Percentiles rank a stretch among this genome's conserved stretches.
phyloP scores from a whole-genome alignment of 176 grass and related monocot species.

The Oryza meridionalis region DNA sequence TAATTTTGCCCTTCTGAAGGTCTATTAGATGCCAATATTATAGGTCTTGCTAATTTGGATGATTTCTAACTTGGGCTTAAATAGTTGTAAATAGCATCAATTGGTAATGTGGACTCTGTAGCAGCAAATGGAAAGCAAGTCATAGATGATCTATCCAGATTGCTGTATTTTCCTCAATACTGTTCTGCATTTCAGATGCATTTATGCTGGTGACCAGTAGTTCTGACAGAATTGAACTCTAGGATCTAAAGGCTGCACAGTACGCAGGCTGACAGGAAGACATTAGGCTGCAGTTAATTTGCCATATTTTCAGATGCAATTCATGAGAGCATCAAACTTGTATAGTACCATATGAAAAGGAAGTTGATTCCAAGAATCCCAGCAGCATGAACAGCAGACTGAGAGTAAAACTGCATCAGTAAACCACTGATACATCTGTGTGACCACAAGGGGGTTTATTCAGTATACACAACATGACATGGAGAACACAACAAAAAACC shows the following conservation, averaged over 20 bases:
- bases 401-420: neutral
- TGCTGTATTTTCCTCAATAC: neutral
- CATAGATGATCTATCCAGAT: neutral
- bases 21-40: neutral
- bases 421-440: constrained; percentile 4
- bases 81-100: constrained; percentile 40
- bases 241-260: constrained; percentile 10
- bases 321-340: neutral
- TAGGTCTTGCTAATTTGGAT: neutral
- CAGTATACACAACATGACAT: constrained; percentile 14
- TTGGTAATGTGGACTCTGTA: neutral
- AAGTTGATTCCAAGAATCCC: neutral
- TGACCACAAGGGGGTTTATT: neutral
- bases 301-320: neutral
- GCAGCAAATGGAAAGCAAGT: constrained; percentile 6
- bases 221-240: constrained; percentile 19
- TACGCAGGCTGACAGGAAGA: neutral
- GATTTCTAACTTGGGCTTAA: constrained; percentile 24
- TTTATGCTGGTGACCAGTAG: constrained; percentile 4
- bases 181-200: constrained; percentile 1
- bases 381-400: constrained; percentile 14
- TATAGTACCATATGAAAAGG: neutral
- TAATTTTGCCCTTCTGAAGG: constrained; percentile 22
- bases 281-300: neutral
- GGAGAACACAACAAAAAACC: constrained; percentile 17